Conservation (phyloP, 2,329 filamentous ascomycete species). For the Aureobasidium vineae region DNA sequence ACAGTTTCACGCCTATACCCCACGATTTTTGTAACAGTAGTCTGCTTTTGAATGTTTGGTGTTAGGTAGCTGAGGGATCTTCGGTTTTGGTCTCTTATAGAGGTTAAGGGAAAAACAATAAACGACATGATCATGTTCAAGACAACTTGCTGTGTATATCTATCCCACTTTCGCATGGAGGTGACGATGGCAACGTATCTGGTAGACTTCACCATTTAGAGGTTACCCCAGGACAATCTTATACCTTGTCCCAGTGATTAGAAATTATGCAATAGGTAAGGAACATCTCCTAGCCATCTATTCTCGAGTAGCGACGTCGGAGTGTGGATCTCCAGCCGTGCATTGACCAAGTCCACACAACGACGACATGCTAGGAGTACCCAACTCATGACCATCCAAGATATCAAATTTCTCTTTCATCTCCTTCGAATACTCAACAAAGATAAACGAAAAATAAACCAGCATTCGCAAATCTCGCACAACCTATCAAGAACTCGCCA, state of each 20-base stretch:
- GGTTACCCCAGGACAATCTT: not conserved
- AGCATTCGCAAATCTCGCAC: not conserved
- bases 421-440: not conserved
- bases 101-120: not conserved
- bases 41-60: not conserved
- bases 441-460: not conserved
- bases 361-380: slow-evolving; percentile 5
- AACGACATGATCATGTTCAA: slow-evolving; percentile 1
- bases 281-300: not conserved
- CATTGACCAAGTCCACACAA: slow-evolving; percentile 7
- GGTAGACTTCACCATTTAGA: not conserved
- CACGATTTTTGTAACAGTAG: slow-evolving; percentile 18
- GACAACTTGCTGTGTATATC: not conserved
- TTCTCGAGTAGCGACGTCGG: not conserved
- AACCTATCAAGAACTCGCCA: not conserved
- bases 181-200: not conserved
- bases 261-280: not conserved
- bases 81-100: not conserved
- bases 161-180: not conserved
- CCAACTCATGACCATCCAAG: not conserved
- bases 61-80: not conserved
- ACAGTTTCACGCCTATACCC: slow-evolving; percentile 25
- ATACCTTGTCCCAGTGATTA: too few relatives aligned
- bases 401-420: not conserved
- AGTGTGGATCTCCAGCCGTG: not conserved